Evolutionary conservation across 345 rosid genomes (phyloP).

Genomic region (Populus euphratica): DNA sequence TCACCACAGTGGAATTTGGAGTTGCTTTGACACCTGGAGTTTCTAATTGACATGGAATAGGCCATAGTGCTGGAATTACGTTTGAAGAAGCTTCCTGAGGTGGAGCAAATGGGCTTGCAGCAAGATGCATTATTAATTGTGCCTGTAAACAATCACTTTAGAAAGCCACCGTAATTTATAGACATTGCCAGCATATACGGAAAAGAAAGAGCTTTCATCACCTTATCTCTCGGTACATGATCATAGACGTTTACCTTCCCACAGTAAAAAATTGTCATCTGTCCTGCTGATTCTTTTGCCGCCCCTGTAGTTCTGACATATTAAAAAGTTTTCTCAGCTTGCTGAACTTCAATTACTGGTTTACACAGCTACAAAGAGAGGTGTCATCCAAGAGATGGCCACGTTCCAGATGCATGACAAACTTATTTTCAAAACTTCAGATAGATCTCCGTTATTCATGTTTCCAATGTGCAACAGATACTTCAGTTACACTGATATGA

Average conservation of each 20-base stretch:
- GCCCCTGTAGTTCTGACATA: slow-evolving; percentile 22
- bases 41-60: slow-evolving; percentile 28
- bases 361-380: background rate
- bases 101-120: slow-evolving; percentile 26
- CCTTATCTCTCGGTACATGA: slow-evolving; percentile 38
- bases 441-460: background rate
- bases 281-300: slow-evolving; percentile 26
- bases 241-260: slow-evolving; percentile 43
- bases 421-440: background rate
- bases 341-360: slow-evolving; percentile 10
- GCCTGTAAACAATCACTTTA: slow-evolving; percentile 35
- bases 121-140: slow-evolving; percentile 37
- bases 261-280: slow-evolving; percentile 43
- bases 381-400: background rate
- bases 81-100: slow-evolving; percentile 23
- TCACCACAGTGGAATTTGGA: slow-evolving; percentile 14
- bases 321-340: slow-evolving; percentile 16
- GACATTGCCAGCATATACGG: background rate
- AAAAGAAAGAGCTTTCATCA: slow-evolving; percentile 7
- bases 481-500: background rate
- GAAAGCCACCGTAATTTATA: slow-evolving; percentile 1
- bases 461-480: background rate
- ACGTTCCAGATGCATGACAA: background rate
- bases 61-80: slow-evolving; percentile 19
- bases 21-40: slow-evolving; percentile 20